Evolutionary conservation across 768 basidiomycete species (phyloP).

Genomic region (Podaxis sp.): DNA sequence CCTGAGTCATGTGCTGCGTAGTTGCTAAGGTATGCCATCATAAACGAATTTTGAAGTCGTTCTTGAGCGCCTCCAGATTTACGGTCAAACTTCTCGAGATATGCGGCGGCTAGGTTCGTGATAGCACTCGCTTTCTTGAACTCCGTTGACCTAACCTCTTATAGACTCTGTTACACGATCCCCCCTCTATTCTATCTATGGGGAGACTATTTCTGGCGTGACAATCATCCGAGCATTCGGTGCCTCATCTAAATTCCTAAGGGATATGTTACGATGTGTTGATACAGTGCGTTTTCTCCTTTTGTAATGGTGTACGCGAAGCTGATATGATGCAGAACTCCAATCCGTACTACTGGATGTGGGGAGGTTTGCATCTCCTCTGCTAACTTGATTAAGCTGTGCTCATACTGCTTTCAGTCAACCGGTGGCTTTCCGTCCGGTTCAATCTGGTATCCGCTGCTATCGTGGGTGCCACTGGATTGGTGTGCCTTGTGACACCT

Average conservation of each 20-base stretch:
- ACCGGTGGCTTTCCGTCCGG: slow-evolving; percentile 86
- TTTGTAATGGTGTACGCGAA: slow-evolving; percentile 1
- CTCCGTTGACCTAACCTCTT: slow-evolving; percentile 3
- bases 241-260: slow-evolving; percentile 78
- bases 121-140: neutral
- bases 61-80: slow-evolving; percentile 24
- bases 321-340: slow-evolving; percentile 30
- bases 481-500: slow-evolving; percentile 63
- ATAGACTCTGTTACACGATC: slow-evolving; percentile 46
- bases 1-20: slow-evolving; percentile 12
- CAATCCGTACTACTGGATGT: slow-evolving; percentile 88
- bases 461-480: slow-evolving; percentile 69
- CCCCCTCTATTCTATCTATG: slow-evolving; percentile 40
- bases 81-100: slow-evolving; percentile 76
- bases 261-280: slow-evolving; percentile 79
- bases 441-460: slow-evolving; percentile 78
- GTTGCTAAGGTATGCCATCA: slow-evolving; percentile 31
- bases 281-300: slow-evolving; percentile 56
- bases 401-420: slow-evolving; percentile 43
- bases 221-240: slow-evolving; percentile 76
- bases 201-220: slow-evolving; percentile 40
- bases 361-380: slow-evolving; percentile 53
- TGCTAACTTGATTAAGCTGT: neutral
- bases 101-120: slow-evolving; percentile 70
- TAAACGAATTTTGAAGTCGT: neutral